These are phyloP conservation scores for Fusarium sp. DNA, from an alignment of 2,329 filamentous ascomycete genomes.

Conservation along the genomic window DNA sequence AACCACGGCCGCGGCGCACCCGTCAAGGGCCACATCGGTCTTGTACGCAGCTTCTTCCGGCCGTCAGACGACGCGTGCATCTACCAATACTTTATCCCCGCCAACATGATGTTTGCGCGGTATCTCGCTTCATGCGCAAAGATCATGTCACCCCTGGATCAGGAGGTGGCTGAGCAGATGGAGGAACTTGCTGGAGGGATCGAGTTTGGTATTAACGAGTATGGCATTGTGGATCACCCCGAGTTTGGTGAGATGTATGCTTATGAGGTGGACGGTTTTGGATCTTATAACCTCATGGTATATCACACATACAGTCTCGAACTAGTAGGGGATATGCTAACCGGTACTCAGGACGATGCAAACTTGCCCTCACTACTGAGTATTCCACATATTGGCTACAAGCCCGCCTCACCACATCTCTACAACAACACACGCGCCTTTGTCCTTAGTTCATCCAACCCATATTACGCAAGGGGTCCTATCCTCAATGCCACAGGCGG, in stretches of 20 bases:
- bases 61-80: conserved; percentile 91
- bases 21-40: conserved; percentile 80
- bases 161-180: conserved; percentile 71
- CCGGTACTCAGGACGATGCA: conserved; percentile 62
- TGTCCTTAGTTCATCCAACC: conserved; percentile 77
- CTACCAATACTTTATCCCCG: conserved; percentile 88
- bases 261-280: conserved; percentile 78
- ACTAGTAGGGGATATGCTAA: neutral
- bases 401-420: conserved; percentile 67
- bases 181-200: conserved; percentile 66
- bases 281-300: conserved; percentile 68
- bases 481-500: conserved; percentile 65
- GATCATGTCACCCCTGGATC: conserved; percentile 58
- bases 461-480: conserved; percentile 73
- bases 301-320: neutral
- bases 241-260: conserved; percentile 75
- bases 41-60: conserved; percentile 88
- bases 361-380: conserved; percentile 73
- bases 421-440: conserved; percentile 84
- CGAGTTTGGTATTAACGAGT: conserved; percentile 73
- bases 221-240: conserved; percentile 74
- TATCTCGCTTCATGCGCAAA: conserved; percentile 66
- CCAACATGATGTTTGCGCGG: conserved; percentile 85
- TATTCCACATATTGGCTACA: conserved; percentile 69
- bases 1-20: conserved; percentile 85